A percentile compares a stretch with the other conserved stretches of the same genome.
Evolutionary conservation across 2,329 filamentous ascomycete species (phyloP).

Genomic region (Penicillium sp.): DNA sequence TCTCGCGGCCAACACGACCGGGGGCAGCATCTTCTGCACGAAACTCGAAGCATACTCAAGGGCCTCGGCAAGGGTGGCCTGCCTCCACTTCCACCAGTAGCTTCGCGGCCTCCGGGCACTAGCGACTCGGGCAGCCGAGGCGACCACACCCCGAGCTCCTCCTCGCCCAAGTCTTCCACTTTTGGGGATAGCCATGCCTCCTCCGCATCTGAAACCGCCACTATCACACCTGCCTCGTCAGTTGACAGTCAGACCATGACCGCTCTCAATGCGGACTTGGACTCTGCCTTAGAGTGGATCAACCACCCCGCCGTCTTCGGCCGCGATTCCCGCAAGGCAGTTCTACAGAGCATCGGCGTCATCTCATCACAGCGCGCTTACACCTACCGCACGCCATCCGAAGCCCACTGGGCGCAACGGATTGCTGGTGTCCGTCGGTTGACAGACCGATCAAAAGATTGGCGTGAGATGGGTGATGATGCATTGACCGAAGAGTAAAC

Average conservation of each 20-base stretch:
- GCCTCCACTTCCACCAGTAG: conserved; percentile 72
- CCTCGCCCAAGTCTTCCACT: conserved; percentile 39
- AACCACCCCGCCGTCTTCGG: conserved; percentile 93
- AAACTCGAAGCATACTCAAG: conserved; percentile 93
- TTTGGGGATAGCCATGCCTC: conserved; percentile 36
- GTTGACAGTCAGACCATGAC: conserved; percentile 80
- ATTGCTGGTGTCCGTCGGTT: conserved; percentile 78
- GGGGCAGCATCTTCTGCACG: conserved; percentile 85
- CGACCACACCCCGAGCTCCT: conserved; percentile 36
- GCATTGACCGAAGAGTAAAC: conserved; percentile 58
- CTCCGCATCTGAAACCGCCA: conserved; percentile 44
- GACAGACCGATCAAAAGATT: conserved; percentile 82
- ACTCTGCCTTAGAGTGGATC: conserved; percentile 93
- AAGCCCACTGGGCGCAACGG: conserved; percentile 83
- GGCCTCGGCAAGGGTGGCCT: conserved; percentile 93
- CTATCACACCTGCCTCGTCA: conserved; percentile 60
- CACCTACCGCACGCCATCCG: conserved; percentile 87
- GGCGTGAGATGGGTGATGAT: conserved; percentile 83
- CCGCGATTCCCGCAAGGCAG: conserved; percentile 89
- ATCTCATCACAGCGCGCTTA: conserved; percentile 93
- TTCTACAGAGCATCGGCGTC: conserved; percentile 93
- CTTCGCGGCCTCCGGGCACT: conserved; percentile 45
- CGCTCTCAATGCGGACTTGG: conserved; percentile 87
- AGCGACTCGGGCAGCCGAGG: conserved; percentile 42
- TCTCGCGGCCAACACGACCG: conserved; percentile 90